A percentile compares a stretch with the other conserved stretches of the same genome.
phyloP scores from a whole-genome alignment of 208 protist species.

The Crithidia expoeki region DNA sequence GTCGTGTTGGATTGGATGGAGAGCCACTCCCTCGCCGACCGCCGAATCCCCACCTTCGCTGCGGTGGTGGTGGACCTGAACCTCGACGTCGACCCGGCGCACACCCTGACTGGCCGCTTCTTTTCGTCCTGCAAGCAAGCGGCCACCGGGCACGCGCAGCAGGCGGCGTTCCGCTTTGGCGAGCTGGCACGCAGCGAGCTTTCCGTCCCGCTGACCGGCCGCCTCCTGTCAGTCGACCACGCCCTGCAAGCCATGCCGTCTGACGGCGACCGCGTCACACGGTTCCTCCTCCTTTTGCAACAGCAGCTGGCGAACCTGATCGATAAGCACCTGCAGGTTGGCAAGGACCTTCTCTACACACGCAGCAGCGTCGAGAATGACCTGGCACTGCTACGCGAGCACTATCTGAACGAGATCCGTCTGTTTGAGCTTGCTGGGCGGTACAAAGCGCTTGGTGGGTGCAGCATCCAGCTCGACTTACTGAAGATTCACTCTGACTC shows the following conservation, averaged over 20 bases:
- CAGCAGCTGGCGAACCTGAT: constrained; percentile 60
- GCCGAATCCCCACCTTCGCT: constrained; percentile 60
- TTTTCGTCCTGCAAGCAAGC: constrained; percentile 56
- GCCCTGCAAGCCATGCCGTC: constrained; percentile 44
- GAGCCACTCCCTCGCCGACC: constrained; percentile 62
- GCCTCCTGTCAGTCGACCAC: constrained; percentile 55
- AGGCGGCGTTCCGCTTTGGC: constrained; percentile 61
- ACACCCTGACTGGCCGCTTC: constrained; percentile 63
- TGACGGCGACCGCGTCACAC: constrained; percentile 44
- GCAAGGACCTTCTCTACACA: constrained; percentile 30
- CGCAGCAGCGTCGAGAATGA: constrained; percentile 41
- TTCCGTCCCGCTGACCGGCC: constrained; percentile 41
- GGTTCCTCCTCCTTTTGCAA: constrained; percentile 80
- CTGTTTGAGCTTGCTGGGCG: constrained; percentile 72
- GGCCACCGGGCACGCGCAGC: constrained; percentile 26
- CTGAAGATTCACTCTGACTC: constrained; percentile 74
- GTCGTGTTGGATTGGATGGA: constrained; percentile 76
- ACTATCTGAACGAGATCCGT: constrained; percentile 54
- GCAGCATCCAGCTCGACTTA: constrained; percentile 82
- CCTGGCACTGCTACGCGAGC: constrained; percentile 46
- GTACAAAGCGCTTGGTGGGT: constrained; percentile 70
- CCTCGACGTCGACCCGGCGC: constrained; percentile 45
- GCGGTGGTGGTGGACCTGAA: constrained; percentile 50
- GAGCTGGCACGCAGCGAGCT: constrained; percentile 60
- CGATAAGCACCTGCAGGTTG: constrained; percentile 34